phyloP scores from a whole-genome alignment of 192 early-diverging fungal species.

The Entomortierella chlamydospora region DNA sequence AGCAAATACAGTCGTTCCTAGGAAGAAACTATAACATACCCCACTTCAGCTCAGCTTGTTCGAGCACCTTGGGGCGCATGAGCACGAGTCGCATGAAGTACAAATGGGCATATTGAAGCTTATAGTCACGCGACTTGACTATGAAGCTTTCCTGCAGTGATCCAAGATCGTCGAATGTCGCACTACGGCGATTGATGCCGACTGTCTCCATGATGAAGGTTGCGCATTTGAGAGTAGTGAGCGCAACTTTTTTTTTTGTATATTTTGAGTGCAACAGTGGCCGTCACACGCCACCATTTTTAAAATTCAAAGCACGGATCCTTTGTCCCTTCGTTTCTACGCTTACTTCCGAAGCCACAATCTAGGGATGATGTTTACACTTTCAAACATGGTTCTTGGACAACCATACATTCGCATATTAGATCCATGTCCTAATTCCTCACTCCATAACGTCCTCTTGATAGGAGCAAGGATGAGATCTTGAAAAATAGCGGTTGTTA shows the following conservation, averaged over 20 bases:
- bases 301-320: background rate
- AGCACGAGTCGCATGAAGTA: slow-evolving; percentile 82
- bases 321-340: too few species aligned
- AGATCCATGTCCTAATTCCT: too few species aligned
- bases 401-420: too few species aligned
- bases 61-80: slow-evolving; percentile 70
- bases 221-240: background rate
- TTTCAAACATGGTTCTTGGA: too few species aligned
- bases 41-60: slow-evolving; percentile 71
- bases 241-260: background rate
- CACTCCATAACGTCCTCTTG: too few species aligned
- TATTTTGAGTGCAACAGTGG: background rate
- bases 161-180: slow-evolving; percentile 24
- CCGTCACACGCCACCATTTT: slow-evolving; percentile 6
- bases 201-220: slow-evolving; percentile 13
- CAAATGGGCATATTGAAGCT: slow-evolving; percentile 87
- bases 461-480: too few species aligned
- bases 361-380: too few species aligned
- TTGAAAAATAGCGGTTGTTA: too few species aligned
- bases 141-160: slow-evolving; percentile 60
- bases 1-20: too few species aligned
- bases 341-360: too few species aligned
- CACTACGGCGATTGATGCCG: slow-evolving; percentile 27
- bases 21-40: slow-evolving; percentile 10
- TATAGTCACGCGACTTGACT: slow-evolving; percentile 73